Evolutionary conservation across 164 flowering plant species (phyloP), one percentile per base, ranked within the genome.

Genomic region (Cinnamomum micranthum): DNA sequence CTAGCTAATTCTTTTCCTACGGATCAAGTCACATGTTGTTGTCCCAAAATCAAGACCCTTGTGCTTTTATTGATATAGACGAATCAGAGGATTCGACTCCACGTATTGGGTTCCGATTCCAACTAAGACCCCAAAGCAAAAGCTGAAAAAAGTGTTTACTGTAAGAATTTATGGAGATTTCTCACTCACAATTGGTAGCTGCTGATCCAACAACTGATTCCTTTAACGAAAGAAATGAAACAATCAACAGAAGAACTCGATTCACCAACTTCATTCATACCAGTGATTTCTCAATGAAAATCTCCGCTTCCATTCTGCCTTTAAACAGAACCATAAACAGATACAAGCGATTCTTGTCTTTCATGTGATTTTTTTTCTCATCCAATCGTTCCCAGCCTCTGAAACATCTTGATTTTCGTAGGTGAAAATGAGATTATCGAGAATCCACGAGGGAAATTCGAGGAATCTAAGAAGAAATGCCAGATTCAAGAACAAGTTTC

Each of bases 21-120:
- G 25, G 25, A 1, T 24, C 25, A 24, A 24, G 25, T 24, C 25
- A 24, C 25, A 0, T 28, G 60, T 66, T 47, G 31, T 65, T 65
- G 71, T 28, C 71, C 64, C 22, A n/a, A 23, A 52, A 51, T 23
- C 41, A 75, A 59, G 24, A 52, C 59, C 35, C 1, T 71, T 76
- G 64, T 51, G 59, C n/a, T 13, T 55, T 3, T 10, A 51, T 70
- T 55, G 28, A 47, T 60, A 50, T n/a, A 35, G 31, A 68, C 28
- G n/a, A 35, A 24, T 60, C 28, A 47, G 6, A 63, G 69, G 73
- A 68, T 64, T 73, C 35, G 68, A 73, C 27, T 62, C 79, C 24
- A 19, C 58, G 50, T 22, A 15, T 68, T 50, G 4, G 31, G 31
- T 28, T 28, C 9, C 9, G 41, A 35, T 35, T 35, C 41, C 41